Percentiles rank a stretch among this genome's conserved stretches.
phyloP scores from a whole-genome alignment of 139 green algal genomes.

The Pycnococcus provasolii region DNA sequence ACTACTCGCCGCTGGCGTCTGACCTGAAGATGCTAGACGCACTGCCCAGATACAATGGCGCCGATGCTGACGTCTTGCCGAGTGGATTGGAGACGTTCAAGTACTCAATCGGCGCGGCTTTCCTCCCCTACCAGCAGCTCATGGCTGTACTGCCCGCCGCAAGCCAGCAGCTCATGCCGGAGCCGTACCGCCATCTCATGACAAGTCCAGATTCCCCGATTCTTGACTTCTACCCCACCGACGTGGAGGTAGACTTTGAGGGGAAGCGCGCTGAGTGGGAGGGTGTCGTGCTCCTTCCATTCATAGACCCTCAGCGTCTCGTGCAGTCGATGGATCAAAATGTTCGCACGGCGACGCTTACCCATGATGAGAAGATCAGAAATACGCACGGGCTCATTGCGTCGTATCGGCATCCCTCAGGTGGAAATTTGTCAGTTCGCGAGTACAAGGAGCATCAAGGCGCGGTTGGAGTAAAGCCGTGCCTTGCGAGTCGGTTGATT shows the following conservation, averaged over 20 bases:
- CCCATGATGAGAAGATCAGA: constrained; percentile 46
- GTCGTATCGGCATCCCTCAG: no score
- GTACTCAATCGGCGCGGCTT: constrained; percentile 65
- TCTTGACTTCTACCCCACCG: constrained; percentile 69
- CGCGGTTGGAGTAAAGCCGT: constrained; percentile 30
- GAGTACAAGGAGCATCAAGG: constrained; percentile 42
- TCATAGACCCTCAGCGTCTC: constrained; percentile 48
- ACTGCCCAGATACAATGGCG: constrained; percentile 10
- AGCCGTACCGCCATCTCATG: constrained; percentile 66
- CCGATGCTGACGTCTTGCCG: no score
- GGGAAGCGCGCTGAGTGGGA: constrained; percentile 88
- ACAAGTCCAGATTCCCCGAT: constrained; percentile 60
- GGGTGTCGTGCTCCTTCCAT: constrained; percentile 35
- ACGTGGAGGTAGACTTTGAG: constrained; percentile 76
- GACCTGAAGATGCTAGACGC: constrained; percentile 36
- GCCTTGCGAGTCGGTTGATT: constrained; percentile 52
- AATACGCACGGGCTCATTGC: constrained; percentile 51
- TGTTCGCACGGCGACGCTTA: constrained; percentile 33
- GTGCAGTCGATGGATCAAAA: constrained; percentile 27
- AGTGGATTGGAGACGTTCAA: constrained; percentile 3
- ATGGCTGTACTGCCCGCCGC: constrained; percentile 70
- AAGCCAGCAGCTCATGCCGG: constrained; percentile 55
- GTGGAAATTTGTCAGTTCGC: constrained; percentile 31
- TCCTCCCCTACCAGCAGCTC: constrained; percentile 82
- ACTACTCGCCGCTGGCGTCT: constrained; percentile 79